phyloP scores from a whole-genome alignment of 352 stramenopile species.

The Sclerospora graminicola region DNA sequence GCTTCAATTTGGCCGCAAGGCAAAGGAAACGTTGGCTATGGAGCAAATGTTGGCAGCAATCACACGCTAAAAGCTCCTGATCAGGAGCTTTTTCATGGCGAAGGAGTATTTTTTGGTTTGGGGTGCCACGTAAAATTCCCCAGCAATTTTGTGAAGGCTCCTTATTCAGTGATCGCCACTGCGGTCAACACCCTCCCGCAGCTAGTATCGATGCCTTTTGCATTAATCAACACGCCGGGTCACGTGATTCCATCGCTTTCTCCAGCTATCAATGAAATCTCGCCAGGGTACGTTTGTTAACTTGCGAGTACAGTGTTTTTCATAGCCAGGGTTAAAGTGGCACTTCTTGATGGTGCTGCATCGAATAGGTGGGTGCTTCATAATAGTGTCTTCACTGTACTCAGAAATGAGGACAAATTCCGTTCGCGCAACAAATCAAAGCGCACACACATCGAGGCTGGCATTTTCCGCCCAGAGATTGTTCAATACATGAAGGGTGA shows the following conservation, averaged over 20 bases:
- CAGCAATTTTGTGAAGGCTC: conserved; percentile 85
- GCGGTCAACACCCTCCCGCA: conserved; percentile 88
- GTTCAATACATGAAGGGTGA: conserved; percentile 74
- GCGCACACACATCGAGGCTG: conserved; percentile 44
- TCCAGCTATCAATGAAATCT: conserved; percentile 77
- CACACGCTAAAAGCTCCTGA: conserved; percentile 89
- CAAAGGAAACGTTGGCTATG: conserved; percentile 91
- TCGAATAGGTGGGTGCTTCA: conserved; percentile 80
- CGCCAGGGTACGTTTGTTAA: conserved; percentile 33
- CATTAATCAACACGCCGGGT: conserved; percentile 60
- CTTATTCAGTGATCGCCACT: conserved; percentile 93
- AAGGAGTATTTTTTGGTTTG: conserved; percentile 94
- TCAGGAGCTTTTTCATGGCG: conserved; percentile 87
- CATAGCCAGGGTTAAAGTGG: too few relatives aligned
- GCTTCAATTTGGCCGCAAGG: conserved; percentile 86
- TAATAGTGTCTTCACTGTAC: conserved; percentile 85
- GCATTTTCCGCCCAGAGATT: conserved; percentile 66
- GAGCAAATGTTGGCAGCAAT: conserved; percentile 95
- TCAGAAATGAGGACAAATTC: conserved; percentile 87
- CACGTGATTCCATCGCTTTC: conserved; percentile 75
- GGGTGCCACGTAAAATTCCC: conserved; percentile 92
- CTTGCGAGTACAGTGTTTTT: too few relatives aligned
- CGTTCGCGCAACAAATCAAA: conserved; percentile 64
- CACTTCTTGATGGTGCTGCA: background rate
- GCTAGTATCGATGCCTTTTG: conserved; percentile 66